phyloP scores from a whole-genome alignment of 2,329 filamentous ascomycete species.

The Cercospora sesami region DNA sequence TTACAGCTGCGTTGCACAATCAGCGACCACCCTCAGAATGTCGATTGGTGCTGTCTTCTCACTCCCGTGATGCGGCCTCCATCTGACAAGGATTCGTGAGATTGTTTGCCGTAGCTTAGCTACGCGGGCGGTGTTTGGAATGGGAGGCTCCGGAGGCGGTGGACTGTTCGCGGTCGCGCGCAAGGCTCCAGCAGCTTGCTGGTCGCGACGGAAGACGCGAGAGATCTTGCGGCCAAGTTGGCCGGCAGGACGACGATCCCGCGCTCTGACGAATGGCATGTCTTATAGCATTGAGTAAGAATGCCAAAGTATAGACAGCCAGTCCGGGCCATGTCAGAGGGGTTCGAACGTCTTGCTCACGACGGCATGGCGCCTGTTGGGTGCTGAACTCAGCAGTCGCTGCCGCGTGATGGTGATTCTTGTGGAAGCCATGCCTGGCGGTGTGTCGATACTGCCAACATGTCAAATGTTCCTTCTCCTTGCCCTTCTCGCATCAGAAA shows the following conservation, averaged over 20 bases:
- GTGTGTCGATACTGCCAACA: neutral
- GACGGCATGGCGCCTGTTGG: neutral
- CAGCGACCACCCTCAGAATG: neutral
- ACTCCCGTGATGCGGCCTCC: neutral
- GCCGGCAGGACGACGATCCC: neutral
- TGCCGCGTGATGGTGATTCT: neutral
- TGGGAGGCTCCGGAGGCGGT: neutral
- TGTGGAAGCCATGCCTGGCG: neutral
- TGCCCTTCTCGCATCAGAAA: neutral
- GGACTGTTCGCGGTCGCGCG: conserved; percentile 9
- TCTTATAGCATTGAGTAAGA: neutral
- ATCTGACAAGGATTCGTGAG: conserved; percentile 17
- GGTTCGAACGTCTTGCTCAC: neutral
- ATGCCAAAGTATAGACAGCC: neutral
- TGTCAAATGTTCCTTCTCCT: neutral
- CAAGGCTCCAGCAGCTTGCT: conserved; percentile 2
- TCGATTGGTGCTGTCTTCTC: neutral
- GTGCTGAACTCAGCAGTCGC: neutral
- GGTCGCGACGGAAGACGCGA: conserved; percentile 19
- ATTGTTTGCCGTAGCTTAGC: conserved; percentile 23
- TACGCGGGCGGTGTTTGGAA: neutral
- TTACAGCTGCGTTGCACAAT: neutral
- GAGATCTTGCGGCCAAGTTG: conserved; percentile 18
- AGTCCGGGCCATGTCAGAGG: neutral
- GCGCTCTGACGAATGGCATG: conserved; percentile 16